A percentile compares a stretch with the other conserved stretches of the same genome.
These are phyloP conservation scores for Candida frijolesensis DNA, from an alignment of 1,139 yeast species.

Conservation along the genomic window DNA sequence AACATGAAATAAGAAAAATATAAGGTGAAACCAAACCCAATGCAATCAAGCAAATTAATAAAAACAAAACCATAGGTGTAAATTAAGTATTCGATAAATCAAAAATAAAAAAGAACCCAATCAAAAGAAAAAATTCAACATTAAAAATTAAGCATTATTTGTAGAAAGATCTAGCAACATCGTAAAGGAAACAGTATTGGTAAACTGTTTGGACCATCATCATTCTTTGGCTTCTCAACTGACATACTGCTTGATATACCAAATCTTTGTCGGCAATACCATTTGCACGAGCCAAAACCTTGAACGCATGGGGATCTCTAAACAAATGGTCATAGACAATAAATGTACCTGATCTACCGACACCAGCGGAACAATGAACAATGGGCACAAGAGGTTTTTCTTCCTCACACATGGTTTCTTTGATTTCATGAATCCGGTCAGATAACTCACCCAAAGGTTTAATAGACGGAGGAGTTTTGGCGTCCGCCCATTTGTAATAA, in stretches of 20 bases:
- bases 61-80: background rate
- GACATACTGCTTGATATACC: constrained; percentile 29
- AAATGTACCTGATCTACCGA: constrained; percentile 82
- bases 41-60: background rate
- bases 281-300: constrained; percentile 3
- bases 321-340: constrained; percentile 63
- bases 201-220: constrained; percentile 68
- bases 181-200: constrained; percentile 56
- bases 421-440: constrained; percentile 21
- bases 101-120: background rate
- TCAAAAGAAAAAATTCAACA: background rate
- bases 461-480: constrained; percentile 45
- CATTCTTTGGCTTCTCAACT: constrained; percentile 56
- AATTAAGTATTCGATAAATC: background rate
- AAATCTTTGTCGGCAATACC: constrained; percentile 10
- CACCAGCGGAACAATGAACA: constrained; percentile 85
- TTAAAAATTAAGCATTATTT: constrained; percentile 1
- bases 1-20: background rate
- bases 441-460: constrained; percentile 40
- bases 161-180: constrained; percentile 16
- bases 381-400: constrained; percentile 31
- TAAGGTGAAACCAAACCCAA: background rate
- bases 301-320: constrained; percentile 11
- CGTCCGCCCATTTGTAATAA: constrained; percentile 61
- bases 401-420: constrained; percentile 4